Percentiles rank a stretch among this genome's conserved stretches.
Evolutionary conservation across 2,329 filamentous ascomycete species (phyloP).

Genomic region (Penicillium sp.): DNA sequence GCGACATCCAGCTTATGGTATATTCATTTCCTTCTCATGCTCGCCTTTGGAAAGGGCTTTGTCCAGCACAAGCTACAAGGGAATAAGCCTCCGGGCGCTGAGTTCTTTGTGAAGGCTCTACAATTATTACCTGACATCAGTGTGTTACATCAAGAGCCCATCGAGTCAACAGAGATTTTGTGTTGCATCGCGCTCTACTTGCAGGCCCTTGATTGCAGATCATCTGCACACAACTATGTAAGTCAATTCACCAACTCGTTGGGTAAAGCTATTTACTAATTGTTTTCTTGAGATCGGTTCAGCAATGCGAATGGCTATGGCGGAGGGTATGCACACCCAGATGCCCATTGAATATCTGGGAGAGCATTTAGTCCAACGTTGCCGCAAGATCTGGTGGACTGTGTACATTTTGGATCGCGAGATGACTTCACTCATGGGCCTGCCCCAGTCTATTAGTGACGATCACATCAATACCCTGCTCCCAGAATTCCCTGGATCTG

Average conservation of each 20-base stretch:
- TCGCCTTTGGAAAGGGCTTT: constrained; percentile 59
- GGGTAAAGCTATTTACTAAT: constrained; percentile 41
- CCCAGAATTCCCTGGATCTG: constrained; percentile 44
- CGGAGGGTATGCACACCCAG: constrained; percentile 55
- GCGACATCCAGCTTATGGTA: constrained; percentile 47
- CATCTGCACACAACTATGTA: constrained; percentile 53
- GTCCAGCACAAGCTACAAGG: constrained; percentile 40
- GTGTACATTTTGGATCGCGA: constrained; percentile 57
- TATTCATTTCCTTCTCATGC: constrained; percentile 55
- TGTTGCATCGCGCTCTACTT: constrained; percentile 53
- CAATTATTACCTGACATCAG: constrained; percentile 46
- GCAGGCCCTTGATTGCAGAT: constrained; percentile 52
- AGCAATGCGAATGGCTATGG: constrained; percentile 54
- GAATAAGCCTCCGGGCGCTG: constrained; percentile 48
- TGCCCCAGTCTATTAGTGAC: constrained; percentile 53
- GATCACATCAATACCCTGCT: constrained; percentile 53
- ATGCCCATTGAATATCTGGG: constrained; percentile 52
- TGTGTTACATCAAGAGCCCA: constrained; percentile 44
- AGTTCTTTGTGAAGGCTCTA: constrained; percentile 50
- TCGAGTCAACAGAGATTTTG: constrained; percentile 52
- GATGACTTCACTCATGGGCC: constrained; percentile 56
- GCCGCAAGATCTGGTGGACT: constrained; percentile 58
- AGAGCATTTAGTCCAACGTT: constrained; percentile 49
- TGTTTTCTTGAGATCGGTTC: constrained; percentile 51
- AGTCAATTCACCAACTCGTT: constrained; percentile 9